Evolutionary conservation across 305 asterid species (phyloP).

Genomic region (Fraxinus xanthoxyloides): DNA sequence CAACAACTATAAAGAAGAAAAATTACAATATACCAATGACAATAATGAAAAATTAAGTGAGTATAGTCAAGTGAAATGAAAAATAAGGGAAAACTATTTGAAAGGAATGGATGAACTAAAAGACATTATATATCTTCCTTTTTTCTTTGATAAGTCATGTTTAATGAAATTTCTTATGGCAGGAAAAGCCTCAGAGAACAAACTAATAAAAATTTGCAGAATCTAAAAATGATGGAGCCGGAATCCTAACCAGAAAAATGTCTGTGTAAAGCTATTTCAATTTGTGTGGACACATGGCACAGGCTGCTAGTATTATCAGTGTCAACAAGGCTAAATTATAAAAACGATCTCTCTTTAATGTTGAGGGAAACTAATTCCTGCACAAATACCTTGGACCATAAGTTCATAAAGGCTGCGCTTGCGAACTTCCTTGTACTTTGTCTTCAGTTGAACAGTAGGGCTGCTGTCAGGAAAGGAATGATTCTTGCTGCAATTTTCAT

Average conservation of each 20-base stretch:
- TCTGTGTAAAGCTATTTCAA: constrained; percentile 1
- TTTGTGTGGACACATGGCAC: constrained; percentile 1
- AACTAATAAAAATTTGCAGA: background rate
- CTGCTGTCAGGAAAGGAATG: constrained; percentile 25
- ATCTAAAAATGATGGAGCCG: background rate
- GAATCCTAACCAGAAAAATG: constrained; percentile 4
- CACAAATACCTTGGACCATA: constrained; percentile 39
- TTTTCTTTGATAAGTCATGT: background rate
- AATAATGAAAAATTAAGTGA: background rate
- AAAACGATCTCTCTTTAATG: background rate
- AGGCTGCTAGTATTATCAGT: background rate
- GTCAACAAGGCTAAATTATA: background rate
- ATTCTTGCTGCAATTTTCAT: constrained; percentile 18
- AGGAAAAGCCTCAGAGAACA: background rate
- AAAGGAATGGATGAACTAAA: constrained; percentile 5
- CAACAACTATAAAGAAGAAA: background rate
- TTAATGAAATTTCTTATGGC: background rate
- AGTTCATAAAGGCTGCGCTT: constrained; percentile 52
- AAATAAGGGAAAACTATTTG: background rate
- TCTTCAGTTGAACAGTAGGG: constrained; percentile 27
- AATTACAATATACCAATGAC: background rate
- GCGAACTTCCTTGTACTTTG: constrained; percentile 43
- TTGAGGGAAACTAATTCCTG: constrained; percentile 17
- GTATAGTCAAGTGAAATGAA: constrained; percentile 2
- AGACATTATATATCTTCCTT: background rate